Base-by-base conservation (phyloP, 371 early-diverging fungal species). In the Rhizopus arrhizus region DNA sequence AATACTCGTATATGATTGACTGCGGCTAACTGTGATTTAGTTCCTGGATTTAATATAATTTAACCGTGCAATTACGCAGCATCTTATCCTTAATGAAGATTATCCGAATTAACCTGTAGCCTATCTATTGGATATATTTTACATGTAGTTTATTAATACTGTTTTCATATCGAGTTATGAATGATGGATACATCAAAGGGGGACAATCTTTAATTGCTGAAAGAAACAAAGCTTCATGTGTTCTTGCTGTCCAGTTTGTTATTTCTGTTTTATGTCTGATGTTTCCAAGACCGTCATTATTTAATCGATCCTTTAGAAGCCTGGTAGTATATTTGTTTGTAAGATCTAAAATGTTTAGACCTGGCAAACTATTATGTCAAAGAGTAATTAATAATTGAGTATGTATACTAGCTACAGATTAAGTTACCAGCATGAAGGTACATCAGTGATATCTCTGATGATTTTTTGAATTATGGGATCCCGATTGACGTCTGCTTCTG, bases 381-480 rank as follows among this genome's bases (percentile, higher is more conserved):
- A 45, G 45, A 45, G 3, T 3, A 45, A 45, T 45, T 45, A 4
- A 16, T 45, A 45, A n/a, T 4, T 15, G 45, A 45, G 45, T 45
- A 45, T 9, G 45, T 4, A 45, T 4, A 45, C 4, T 45, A 45
- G 4, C 45, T 45, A 45, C 45, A 16, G 45, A 48, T 48, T 48
- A 48, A 31, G 22, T 48, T 48, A 48, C 29, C 29, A 48, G 48
- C 29, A 48, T 48, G 43, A 43, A 42, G 42, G 42, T 42, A 42
- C n/a, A n/a, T 42, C 42, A n/a, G n/a, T 42, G 42, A 42, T 42
- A 42, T 42, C n/a, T 42, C 42, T 42, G 42, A 42, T 42, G 6
- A 48, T 15, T n/a, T 48, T 48, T 48, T 48, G 48, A 48, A 48
- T 48, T 48, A 22, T 48, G 48, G 22, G 48, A 48, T 7, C 31